Evolutionary conservation across 257 asterid species (phyloP), one percentile per base, ranked within the genome.

Genomic region (Capsicum baccatum): DNA sequence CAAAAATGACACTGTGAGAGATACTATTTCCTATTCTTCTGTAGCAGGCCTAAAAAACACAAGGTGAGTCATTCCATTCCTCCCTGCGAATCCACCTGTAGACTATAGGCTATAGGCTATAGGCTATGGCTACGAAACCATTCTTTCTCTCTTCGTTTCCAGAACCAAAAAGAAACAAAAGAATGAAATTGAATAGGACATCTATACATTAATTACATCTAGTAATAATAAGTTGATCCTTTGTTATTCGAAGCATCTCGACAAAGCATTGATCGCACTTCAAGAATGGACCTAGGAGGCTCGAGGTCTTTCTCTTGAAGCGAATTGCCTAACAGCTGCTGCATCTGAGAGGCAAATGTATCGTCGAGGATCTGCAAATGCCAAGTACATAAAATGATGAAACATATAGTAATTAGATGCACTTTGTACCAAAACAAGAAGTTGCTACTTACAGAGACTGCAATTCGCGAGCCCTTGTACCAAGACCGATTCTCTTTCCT

Each of bases 401-500:
- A 63, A 39, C 78, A 69, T 39, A 42, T 9, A 42, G 35, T 70
- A 42, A 14, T 26, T 26, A 21, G n/a, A 68, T 19, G 11, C 44
- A 35, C 68, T 73, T 33, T 56, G 81, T 66, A 71, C n/a, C 5
- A n/a, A 66, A 4, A 84, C 0, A 0, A 9, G 6, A 37, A 4
- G 14, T 44, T 3, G 84, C n/a, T 52, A 86, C 93, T 89, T 86
- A 90, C 93, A n/a, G 91, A 89, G 15, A 89, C 87, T 44, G 93
- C 90, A 59, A 90, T 79, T 42, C 92, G 86, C 4, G 93, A 89
- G 21, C 91, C 90, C 79, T 85, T 90, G 84, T 90, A 90, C 93
- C 93, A 90, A 4, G 93, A 85, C 58, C 90, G 81, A 35, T 90
- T 90, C 90, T 90, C 93, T 82, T 90, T 90, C 87, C 93, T 84